These are phyloP conservation scores for Physcia stellaris DNA, from an alignment of 495 filamentous ascomycete species.

Conservation along the genomic window DNA sequence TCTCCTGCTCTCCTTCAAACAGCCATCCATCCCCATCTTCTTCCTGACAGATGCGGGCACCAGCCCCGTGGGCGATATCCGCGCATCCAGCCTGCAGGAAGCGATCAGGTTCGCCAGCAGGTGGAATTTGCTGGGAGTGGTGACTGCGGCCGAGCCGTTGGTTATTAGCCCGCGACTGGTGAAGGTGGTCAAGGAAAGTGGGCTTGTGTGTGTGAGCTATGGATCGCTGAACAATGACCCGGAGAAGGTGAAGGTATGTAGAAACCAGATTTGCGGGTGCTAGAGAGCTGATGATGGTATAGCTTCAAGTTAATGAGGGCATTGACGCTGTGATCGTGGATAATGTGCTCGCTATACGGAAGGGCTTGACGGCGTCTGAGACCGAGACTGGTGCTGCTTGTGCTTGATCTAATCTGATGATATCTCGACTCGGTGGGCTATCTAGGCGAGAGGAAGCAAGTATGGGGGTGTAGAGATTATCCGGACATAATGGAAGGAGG, in stretches of 20 bases:
- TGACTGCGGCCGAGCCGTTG: slow-evolving; percentile 69
- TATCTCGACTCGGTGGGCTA: too few relatives aligned
- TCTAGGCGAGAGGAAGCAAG: too few relatives aligned
- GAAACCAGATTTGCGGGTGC: not conserved
- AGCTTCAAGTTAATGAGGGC: slow-evolving; percentile 86
- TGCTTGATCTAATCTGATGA: not conserved
- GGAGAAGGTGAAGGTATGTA: slow-evolving; percentile 63
- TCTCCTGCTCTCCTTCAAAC: slow-evolving; percentile 86
- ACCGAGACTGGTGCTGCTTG: slow-evolving; percentile 1
- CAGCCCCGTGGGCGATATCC: slow-evolving; percentile 64
- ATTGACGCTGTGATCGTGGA: slow-evolving; percentile 97
- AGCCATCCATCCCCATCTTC: slow-evolving; percentile 84
- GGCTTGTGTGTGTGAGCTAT: slow-evolving; percentile 93
- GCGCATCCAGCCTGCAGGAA: slow-evolving; percentile 88
- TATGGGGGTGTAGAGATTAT: too few relatives aligned
- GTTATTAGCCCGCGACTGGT: slow-evolving; percentile 83
- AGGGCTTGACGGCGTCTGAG: slow-evolving; percentile 41
- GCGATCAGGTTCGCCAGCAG: slow-evolving; percentile 83
- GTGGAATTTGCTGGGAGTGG: slow-evolving; percentile 91
- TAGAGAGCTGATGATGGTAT: slow-evolving; percentile 16
- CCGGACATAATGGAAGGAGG: too few relatives aligned
- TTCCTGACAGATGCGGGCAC: slow-evolving; percentile 86
- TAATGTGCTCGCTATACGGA: slow-evolving; percentile 69
- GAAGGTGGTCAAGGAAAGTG: slow-evolving; percentile 87
- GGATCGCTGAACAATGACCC: slow-evolving; percentile 79